These are phyloP conservation scores for Pythium utonaiense DNA, from an alignment of 352 stramenopile species.

Conservation along the genomic window DNA sequence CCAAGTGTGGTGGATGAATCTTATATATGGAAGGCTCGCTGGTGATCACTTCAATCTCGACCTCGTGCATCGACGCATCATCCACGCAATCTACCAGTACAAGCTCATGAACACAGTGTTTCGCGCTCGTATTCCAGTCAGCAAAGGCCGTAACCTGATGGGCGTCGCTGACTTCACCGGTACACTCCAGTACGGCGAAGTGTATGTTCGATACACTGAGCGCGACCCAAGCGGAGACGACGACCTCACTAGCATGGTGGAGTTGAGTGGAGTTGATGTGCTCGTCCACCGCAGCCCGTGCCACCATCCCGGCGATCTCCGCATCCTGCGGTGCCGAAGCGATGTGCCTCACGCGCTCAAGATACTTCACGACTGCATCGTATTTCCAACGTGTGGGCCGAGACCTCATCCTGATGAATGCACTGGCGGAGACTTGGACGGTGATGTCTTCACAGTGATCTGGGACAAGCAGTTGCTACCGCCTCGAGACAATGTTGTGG, in stretches of 20 bases:
- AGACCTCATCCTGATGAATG: conserved; percentile 78
- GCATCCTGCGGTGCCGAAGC: conserved; percentile 48
- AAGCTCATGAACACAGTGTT: conserved; percentile 65
- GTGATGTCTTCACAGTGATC: conserved; percentile 78
- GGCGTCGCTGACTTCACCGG: conserved; percentile 79
- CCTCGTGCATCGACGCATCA: conserved; percentile 28
- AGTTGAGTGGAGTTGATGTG: conserved; percentile 45
- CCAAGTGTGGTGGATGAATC: conserved; percentile 20
- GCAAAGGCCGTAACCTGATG: conserved; percentile 65
- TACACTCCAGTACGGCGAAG: conserved; percentile 59
- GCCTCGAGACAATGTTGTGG: conserved; percentile 29
- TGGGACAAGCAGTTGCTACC: conserved; percentile 78
- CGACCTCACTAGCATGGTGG: conserved; percentile 12
- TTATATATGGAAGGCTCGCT: conserved; percentile 15
- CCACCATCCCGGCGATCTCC: conserved; percentile 74
- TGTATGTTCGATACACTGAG: conserved; percentile 77
- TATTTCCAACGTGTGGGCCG: conserved; percentile 66
- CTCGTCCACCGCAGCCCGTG: conserved; percentile 73
- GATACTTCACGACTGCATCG: conserved; percentile 61
- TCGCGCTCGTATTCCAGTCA: conserved; percentile 68
- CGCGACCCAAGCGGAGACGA: conserved; percentile 27
- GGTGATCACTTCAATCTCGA: conserved; percentile 3
- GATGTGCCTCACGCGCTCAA: conserved; percentile 44
- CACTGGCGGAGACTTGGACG: conserved; percentile 77
- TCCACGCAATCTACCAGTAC: conserved; percentile 64